Percentiles rank a stretch among this genome's conserved stretches.
Evolutionary conservation across 768 basidiomycete species (phyloP).

Genomic region (Hygrocybe punicea): DNA sequence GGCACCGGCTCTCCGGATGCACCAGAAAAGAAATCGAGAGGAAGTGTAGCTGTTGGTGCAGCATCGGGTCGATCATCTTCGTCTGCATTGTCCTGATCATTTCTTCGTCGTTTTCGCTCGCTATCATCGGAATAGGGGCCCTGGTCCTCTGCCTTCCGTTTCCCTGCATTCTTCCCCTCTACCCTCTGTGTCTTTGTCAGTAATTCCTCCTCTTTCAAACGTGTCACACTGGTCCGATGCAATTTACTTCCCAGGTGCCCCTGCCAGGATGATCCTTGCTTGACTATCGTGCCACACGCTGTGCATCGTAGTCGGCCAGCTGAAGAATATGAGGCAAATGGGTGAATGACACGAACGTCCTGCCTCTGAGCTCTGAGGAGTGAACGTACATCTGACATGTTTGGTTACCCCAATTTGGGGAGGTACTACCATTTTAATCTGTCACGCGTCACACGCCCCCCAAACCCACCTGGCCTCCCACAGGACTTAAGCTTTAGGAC

Average conservation of each 20-base stretch:
- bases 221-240: conserved; percentile 65
- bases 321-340: conserved; percentile 64
- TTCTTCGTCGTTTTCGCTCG: conserved; percentile 31
- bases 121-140: conserved; percentile 17
- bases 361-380: conserved; percentile 82
- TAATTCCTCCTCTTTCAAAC: conserved; percentile 55
- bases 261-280: conserved; percentile 82
- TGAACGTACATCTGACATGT: conserved; percentile 77
- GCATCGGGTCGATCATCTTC: conserved; percentile 11
- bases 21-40: conserved; percentile 69
- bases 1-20: conserved; percentile 33
- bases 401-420: no score
- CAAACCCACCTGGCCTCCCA: no score
- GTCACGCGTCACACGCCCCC: no score
- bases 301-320: conserved; percentile 67
- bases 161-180: conserved; percentile 28
- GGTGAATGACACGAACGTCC: conserved; percentile 68
- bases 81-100: conserved; percentile 26
- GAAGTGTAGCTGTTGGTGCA: conserved; percentile 56
- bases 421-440: no score
- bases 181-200: conserved; percentile 36
- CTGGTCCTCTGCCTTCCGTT: conserved; percentile 36
- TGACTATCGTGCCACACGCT: conserved; percentile 60
- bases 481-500: no score
- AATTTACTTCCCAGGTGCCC: conserved; percentile 80